Evolutionary conservation across 2,329 filamentous ascomycete genomes (phyloP).

Genomic region (Fusarium abutilonis): DNA sequence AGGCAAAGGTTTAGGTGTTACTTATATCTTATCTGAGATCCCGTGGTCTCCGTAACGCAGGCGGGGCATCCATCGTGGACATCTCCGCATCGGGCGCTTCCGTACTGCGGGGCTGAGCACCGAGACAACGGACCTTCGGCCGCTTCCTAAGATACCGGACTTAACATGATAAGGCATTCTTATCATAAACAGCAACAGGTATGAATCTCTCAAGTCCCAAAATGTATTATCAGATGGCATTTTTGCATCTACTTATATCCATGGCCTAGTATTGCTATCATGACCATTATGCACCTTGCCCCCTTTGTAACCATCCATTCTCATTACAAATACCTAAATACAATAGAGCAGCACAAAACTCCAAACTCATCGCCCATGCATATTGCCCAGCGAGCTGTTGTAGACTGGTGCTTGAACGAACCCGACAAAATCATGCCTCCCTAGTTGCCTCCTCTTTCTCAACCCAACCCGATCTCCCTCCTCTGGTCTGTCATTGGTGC

Average conservation of each 20-base stretch:
- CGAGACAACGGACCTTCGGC: conserved; percentile 27
- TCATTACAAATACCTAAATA: conserved; percentile 38
- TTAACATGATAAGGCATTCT: neutral
- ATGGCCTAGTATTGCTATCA: conserved; percentile 37
- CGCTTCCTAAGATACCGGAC: conserved; percentile 14
- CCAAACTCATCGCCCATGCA: conserved; percentile 42
- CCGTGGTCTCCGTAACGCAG: conserved; percentile 27
- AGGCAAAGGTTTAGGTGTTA: conserved; percentile 6
- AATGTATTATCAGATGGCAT: conserved; percentile 37
- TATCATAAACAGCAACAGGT: neutral
- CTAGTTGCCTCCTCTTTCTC: conserved; percentile 18
- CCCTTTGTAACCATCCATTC: conserved; percentile 27
- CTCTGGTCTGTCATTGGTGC: neutral
- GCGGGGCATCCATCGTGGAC: conserved; percentile 34
- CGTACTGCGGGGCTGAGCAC: conserved; percentile 41
- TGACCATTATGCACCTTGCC: conserved; percentile 35
- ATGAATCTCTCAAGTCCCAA: neutral
- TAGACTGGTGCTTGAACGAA: conserved; percentile 36
- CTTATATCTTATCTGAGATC: conserved; percentile 24
- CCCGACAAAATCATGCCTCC: conserved; percentile 20
- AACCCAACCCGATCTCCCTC: neutral
- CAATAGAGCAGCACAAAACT: conserved; percentile 40
- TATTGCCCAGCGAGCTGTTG: conserved; percentile 29
- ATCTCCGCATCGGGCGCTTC: conserved; percentile 41
- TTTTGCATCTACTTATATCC: conserved; percentile 37